Conservation (phyloP, 257 asterid species). For the Solanum clarkiae region DNA sequence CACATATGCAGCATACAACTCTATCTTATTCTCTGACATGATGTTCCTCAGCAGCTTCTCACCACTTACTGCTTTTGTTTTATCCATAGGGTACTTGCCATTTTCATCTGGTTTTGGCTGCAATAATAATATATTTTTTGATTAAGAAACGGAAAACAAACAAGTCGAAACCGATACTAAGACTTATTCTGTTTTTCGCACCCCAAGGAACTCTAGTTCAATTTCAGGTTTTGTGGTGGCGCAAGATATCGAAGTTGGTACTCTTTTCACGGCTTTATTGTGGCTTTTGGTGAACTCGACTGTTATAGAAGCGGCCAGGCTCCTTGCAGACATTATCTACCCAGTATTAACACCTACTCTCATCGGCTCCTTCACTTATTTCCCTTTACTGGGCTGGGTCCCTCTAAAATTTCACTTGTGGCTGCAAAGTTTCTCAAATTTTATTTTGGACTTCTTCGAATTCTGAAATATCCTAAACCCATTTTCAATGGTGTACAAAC, state of each 20-base stretch:
- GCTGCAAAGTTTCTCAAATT: not conserved
- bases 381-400: not conserved
- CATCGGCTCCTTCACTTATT: not conserved
- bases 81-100: constrained; percentile 46
- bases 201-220: constrained; percentile 73
- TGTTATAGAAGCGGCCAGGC: constrained; percentile 24
- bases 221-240: constrained; percentile 46
- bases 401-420: not conserved
- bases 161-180: not conserved
- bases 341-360: not conserved
- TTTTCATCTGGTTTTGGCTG: constrained; percentile 64
- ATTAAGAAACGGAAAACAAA: not conserved
- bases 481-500: not conserved
- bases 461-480: not conserved
- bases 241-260: constrained; percentile 3
- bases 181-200: not conserved
- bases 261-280: constrained; percentile 14
- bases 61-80: constrained; percentile 61
- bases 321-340: constrained; percentile 36
- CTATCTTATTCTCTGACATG: constrained; percentile 73
- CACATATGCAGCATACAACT: constrained; percentile 80
- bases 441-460: not conserved
- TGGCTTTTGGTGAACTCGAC: constrained; percentile 14
- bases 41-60: constrained; percentile 81
- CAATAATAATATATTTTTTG: not conserved